Base-by-base conservation (phyloP, 2,329 filamentous ascomycete species). In the Cladosporium sp. region DNA sequence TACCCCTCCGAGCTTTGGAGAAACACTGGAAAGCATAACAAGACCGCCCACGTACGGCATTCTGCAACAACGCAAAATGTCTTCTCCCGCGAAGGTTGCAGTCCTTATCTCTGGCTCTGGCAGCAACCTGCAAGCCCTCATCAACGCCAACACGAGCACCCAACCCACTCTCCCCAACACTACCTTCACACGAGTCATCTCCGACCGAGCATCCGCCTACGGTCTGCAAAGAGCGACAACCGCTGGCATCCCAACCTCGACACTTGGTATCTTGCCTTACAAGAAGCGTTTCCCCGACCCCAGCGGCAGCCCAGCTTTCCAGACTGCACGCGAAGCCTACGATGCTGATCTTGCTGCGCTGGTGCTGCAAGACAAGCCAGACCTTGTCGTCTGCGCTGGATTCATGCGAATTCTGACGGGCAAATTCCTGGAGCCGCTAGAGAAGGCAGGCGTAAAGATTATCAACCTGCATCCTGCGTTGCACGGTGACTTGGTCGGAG, bases 331-430 rank as follows among this genome's bases (percentile, higher is more conserved):
- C 19, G 72, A 77, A 43, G 76, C 76, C 50, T 95, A 93, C 68
- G 89, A 95, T 66, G 79, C 82, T 11, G 87, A 87, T 41, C 75
- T 95, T 57, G 87, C 88, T 0, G 69, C 77, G 40, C 76, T 85
- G 55, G 78, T 95, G 49, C 73, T 92, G 19, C 67, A 71, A 4
- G 79, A 85, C 57, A 70, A 70, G 53, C 89, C 89, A 0, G 81
- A 91, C 51, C 70, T 95, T 51, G 82, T 95, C 45, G 85, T 93
- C 8, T 86, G 90, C 59, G 85, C 87, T 3, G 89, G 90, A 2
- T 95, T 87, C 79, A 95, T 95, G 89, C 85, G 93, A 67, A 85
- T 95, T 53, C 79, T 95, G 45, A 84, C 83, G 0, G 74, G 76
- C 2, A 72, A 76, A 1, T 93, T 95, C 66, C 73, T 95, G 44